A percentile compares a stretch with the other conserved stretches of the same genome.
Conservation (phyloP, 148 eudicot genomes). For the Vaccinium vitisidaea region DNA sequence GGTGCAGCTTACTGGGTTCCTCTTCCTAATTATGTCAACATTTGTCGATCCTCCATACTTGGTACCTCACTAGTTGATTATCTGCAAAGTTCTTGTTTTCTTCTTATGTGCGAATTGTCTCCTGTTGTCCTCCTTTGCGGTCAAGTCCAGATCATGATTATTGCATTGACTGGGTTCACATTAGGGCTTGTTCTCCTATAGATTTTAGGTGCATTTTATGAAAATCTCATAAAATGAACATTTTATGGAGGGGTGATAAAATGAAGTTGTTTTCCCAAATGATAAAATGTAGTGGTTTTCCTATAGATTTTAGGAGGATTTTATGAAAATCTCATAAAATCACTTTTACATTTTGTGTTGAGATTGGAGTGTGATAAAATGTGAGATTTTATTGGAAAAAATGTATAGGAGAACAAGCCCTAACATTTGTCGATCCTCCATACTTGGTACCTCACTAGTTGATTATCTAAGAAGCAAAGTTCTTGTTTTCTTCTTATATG, state of each 20-base stretch:
- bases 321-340: no score
- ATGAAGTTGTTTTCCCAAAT: no score
- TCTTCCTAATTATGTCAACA: not conserved
- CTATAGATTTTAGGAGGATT: no score
- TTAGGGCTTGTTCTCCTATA: no score
- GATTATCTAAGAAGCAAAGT: not conserved
- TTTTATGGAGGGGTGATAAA: no score
- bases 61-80: not conserved
- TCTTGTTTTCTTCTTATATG: not conserved
- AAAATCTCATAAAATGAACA: no score
- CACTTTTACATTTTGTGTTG: no score
- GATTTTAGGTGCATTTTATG: no score
- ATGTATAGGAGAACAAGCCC: no score
- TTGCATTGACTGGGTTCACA: not conserved
- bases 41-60: not conserved
- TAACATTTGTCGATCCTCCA: not conserved
- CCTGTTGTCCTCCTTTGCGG: not conserved
- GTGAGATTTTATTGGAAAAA: no score
- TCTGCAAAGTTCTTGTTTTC: not conserved
- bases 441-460: not conserved
- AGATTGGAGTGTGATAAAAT: no score
- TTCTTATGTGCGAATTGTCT: not conserved
- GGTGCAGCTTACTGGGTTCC: not conserved
- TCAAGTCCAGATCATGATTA: constrained; percentile 5
- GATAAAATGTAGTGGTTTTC: no score